A percentile compares a stretch with the other conserved stretches of the same genome.
These are phyloP conservation scores for Euphorbia lathyris DNA, from an alignment of 345 rosid species.

Conservation along the genomic window DNA sequence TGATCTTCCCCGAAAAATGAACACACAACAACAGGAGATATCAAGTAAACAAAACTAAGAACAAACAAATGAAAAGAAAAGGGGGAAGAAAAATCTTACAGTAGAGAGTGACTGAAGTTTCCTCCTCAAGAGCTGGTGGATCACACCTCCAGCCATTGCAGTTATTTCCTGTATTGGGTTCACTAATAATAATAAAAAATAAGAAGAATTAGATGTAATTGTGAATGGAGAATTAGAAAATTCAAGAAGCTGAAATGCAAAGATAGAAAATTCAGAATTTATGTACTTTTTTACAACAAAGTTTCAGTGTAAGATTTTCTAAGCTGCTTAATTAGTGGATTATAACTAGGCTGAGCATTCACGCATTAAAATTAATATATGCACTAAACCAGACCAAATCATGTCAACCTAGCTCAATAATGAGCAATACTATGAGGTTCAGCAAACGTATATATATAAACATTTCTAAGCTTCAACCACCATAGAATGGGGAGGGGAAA, in stretches of 20 bases:
- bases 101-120: conserved; percentile 62
- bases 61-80: neutral
- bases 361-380: neutral
- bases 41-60: neutral
- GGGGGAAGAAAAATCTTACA: conserved; percentile 37
- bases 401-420: neutral
- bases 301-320: neutral
- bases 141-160: conserved; percentile 86
- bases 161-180: conserved; percentile 33
- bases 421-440: neutral
- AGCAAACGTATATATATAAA: too few species aligned
- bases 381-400: neutral
- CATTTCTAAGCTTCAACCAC: too few species aligned
- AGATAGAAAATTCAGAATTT: neutral
- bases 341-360: neutral
- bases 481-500: neutral
- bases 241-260: neutral
- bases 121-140: conserved; percentile 85
- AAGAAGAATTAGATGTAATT: conserved; percentile 1
- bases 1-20: neutral
- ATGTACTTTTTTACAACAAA: neutral
- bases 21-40: neutral
- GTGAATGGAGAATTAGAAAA: neutral
- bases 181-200: conserved; percentile 16
- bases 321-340: neutral